phyloP scores from a whole-genome alignment of 352 stramenopile genomes.

The Globisporangium nagaii region DNA sequence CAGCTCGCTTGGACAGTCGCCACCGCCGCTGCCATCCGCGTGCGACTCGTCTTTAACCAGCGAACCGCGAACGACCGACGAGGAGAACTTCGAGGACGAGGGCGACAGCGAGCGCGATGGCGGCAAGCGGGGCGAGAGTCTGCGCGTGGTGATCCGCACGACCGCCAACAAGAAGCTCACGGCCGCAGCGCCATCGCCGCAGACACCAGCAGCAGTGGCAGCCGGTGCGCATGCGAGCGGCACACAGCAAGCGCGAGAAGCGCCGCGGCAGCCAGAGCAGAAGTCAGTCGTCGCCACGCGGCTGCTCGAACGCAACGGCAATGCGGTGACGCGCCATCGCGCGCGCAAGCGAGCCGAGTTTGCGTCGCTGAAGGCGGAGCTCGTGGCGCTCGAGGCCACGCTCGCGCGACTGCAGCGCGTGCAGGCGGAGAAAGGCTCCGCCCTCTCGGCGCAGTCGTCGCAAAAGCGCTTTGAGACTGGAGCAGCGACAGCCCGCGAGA shows the following conservation, averaged over 20 bases:
- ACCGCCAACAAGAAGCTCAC: conserved; percentile 1
- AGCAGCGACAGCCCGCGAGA: not conserved
- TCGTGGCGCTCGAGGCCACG: not conserved
- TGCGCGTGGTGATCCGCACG: conserved; percentile 5
- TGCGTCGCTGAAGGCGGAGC: not conserved
- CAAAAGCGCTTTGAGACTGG: not conserved
- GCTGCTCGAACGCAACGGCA: not conserved
- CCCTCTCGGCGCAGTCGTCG: too few species aligned
- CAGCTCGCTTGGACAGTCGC: too few species aligned
- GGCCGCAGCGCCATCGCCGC: not conserved
- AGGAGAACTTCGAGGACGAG: not conserved
- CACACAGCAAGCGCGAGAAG: too few species aligned
- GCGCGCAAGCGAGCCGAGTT: conserved; percentile 1
- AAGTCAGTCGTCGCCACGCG: too few species aligned
- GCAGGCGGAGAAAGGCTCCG: not conserved
- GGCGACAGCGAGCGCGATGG: not conserved
- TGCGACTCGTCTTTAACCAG: too few species aligned
- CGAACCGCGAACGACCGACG: not conserved
- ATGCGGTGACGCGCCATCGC: not conserved
- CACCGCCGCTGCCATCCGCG: too few species aligned
- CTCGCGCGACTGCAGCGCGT: not conserved
- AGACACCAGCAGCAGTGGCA: not conserved
- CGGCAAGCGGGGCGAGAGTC: not conserved
- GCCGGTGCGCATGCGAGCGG: too few species aligned
- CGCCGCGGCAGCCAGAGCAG: too few species aligned